A percentile compares a stretch with the other conserved stretches of the same genome.
phyloP scores from a whole-genome alignment of 169 alveolate species.

The Cryptosporidium viatorum region DNA sequence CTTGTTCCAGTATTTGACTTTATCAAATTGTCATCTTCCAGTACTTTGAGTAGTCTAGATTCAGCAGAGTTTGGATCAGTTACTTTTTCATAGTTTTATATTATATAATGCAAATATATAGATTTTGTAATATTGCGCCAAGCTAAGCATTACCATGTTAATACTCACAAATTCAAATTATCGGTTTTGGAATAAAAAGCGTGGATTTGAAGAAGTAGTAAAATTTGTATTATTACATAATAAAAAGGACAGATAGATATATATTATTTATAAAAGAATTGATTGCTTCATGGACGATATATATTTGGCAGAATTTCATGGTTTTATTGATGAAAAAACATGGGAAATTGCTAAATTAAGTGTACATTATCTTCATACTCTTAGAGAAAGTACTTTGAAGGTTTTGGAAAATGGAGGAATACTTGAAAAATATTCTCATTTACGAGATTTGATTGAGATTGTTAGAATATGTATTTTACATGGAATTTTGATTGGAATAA shows the following conservation, averaged over 20 bases:
- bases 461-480: conserved; percentile 54
- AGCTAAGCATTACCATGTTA: conserved; percentile 1
- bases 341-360: conserved; percentile 60
- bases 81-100: conserved; percentile 24
- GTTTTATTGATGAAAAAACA: conserved; percentile 59
- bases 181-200: background rate
- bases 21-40: conserved; percentile 44
- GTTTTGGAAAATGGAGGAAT: conserved; percentile 27
- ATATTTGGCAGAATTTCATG: conserved; percentile 74
- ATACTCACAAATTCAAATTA: background rate
- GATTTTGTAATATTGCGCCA: conserved; percentile 14
- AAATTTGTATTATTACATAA: background rate
- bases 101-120: conserved; percentile 44
- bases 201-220: background rate
- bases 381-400: background rate
- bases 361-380: conserved; percentile 28
- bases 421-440: conserved; percentile 43
- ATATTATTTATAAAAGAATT: background rate
- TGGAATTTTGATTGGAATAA: conserved; percentile 52
- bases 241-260: too few species aligned
- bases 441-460: conserved; percentile 61
- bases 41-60: conserved; percentile 36
- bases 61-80: conserved; percentile 61
- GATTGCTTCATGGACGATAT: conserved; percentile 42
- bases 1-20: conserved; percentile 44